A percentile compares a stretch with the other conserved stretches of the same genome.
Evolutionary conservation across 2,329 filamentous ascomycete species (phyloP).

Genomic region (Verticillium nubilum): DNA sequence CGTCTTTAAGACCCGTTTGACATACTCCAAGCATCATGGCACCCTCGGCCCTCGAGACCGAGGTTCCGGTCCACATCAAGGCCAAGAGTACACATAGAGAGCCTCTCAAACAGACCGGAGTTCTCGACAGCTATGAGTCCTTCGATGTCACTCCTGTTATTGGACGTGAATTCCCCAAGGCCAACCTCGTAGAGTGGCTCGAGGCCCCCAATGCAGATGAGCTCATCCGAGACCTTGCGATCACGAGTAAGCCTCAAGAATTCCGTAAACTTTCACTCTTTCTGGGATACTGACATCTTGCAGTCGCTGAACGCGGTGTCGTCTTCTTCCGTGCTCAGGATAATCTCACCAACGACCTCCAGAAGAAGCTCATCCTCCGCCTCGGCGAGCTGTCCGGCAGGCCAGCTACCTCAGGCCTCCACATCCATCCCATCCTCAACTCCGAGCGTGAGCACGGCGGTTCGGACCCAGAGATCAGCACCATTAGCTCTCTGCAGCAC

Average conservation of each 20-base stretch:
- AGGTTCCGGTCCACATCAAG: constrained; percentile 6
- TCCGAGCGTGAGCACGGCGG: constrained; percentile 44
- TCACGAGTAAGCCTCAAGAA: constrained; percentile 41
- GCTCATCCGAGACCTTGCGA: constrained; percentile 53
- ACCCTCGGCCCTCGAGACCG: constrained; percentile 10
- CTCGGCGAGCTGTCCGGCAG: constrained; percentile 57
- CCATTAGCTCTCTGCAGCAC: constrained; percentile 47
- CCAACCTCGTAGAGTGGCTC: constrained; percentile 49
- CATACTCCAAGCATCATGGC: constrained; percentile 5
- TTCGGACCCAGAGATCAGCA: constrained; percentile 49
- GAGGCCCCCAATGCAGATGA: constrained; percentile 48
- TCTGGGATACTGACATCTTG: background rate
- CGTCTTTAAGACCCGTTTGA: no score
- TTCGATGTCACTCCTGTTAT: constrained; percentile 50
- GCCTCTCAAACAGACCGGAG: constrained; percentile 28
- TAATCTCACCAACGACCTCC: constrained; percentile 49
- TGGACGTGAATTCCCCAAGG: constrained; percentile 45
- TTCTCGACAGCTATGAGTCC: constrained; percentile 35
- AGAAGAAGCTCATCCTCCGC: constrained; percentile 53
- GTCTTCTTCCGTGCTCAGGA: constrained; percentile 60
- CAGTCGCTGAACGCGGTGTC: constrained; percentile 58
- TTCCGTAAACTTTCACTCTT: background rate
- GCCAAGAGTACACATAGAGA: constrained; percentile 3
- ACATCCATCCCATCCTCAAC: constrained; percentile 57
- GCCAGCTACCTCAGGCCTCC: constrained; percentile 50